Percentiles rank a stretch among this genome's conserved stretches.
These are phyloP conservation scores for Psilocybe tampanensis DNA, from an alignment of 768 basidiomycete species.

Conservation along the genomic window DNA sequence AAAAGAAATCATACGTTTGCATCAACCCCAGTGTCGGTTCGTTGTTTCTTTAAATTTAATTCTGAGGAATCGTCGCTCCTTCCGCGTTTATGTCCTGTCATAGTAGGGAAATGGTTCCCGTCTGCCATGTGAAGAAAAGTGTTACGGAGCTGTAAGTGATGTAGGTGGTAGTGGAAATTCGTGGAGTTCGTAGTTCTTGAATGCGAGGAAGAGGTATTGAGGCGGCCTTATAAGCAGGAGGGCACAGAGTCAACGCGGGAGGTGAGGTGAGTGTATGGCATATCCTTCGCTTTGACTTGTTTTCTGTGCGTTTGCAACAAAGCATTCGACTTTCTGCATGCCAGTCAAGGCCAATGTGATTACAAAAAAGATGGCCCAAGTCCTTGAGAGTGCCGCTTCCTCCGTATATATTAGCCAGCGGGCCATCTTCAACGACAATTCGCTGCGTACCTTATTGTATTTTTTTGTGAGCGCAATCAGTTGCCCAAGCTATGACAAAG, in stretches of 20 bases:
- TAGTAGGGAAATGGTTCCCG: too few species aligned
- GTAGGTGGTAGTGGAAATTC: neutral
- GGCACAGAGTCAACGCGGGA: neutral
- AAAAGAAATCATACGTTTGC: too few species aligned
- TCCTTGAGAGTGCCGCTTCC: neutral
- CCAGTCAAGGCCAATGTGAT: neutral
- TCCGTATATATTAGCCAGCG: neutral
- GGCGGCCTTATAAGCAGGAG: neutral
- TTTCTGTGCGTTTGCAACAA: neutral
- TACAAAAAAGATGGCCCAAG: neutral
- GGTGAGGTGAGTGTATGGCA: neutral
- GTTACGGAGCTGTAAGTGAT: too few species aligned
- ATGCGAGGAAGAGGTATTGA: neutral
- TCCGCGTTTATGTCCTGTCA: too few species aligned
- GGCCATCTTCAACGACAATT: neutral
- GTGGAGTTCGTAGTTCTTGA: neutral
- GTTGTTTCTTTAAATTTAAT: too few species aligned
- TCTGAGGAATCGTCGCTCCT: too few species aligned
- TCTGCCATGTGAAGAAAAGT: too few species aligned
- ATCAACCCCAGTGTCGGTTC: too few species aligned
- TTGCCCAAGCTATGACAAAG: too few species aligned
- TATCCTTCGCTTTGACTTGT: neutral
- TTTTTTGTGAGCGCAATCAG: too few species aligned
- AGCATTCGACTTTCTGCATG: neutral
- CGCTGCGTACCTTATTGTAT: neutral